Evolutionary conservation across 2,329 filamentous ascomycete genomes (phyloP).

Genomic region (Geosmithia flava): DNA sequence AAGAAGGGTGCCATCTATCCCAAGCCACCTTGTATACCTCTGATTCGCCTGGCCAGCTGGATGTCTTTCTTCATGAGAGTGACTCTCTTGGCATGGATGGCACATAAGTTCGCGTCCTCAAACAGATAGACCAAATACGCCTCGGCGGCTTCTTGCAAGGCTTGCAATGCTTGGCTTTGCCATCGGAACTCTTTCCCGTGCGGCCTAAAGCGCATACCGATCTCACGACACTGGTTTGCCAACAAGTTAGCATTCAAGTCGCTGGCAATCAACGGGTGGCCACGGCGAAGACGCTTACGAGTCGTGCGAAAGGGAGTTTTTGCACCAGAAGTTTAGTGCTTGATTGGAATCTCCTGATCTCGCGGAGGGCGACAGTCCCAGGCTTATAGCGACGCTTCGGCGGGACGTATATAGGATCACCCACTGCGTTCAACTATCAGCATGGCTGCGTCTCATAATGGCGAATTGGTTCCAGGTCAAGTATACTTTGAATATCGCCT

Average conservation of each 20-base stretch:
- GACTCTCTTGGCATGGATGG: conserved; percentile 90
- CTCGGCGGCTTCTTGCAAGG: conserved; percentile 90
- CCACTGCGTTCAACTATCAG: conserved; percentile 35
- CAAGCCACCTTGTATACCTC: conserved; percentile 29
- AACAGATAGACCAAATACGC: conserved; percentile 95
- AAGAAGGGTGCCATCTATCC: neutral
- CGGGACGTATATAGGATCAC: conserved; percentile 55
- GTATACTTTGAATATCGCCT: conserved; percentile 27
- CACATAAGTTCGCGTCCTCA: conserved; percentile 73
- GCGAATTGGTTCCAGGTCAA: neutral
- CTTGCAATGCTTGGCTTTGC: conserved; percentile 91
- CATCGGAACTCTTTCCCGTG: conserved; percentile 66
- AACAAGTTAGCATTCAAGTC: conserved; percentile 6
- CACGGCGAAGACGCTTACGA: conserved; percentile 33
- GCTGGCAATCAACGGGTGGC: neutral
- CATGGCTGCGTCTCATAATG: conserved; percentile 6
- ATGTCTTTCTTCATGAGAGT: conserved; percentile 99
- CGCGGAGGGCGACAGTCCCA: conserved; percentile 77
- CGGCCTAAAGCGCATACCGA: conserved; percentile 52
- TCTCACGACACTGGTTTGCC: conserved; percentile 49
- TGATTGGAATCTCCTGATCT: conserved; percentile 85
- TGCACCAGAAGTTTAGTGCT: conserved; percentile 76
- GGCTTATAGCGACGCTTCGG: conserved; percentile 57
- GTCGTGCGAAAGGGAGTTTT: conserved; percentile 68
- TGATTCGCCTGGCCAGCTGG: conserved; percentile 73